Conservation (phyloP, 208 protist genomes). For the Acanthamoeba divionensis region DNA sequence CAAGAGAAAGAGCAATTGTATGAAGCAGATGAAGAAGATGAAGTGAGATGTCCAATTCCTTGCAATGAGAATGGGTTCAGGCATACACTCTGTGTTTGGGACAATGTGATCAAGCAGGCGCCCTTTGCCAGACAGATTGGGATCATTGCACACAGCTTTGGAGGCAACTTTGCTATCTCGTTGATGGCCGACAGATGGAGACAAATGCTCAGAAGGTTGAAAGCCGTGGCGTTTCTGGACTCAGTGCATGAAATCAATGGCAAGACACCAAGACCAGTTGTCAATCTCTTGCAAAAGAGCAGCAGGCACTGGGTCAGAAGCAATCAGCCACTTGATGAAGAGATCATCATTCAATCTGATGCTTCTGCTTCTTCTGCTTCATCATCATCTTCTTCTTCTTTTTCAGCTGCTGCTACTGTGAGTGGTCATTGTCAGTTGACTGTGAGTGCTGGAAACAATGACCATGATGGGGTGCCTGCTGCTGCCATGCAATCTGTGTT, state of each 20-base stretch:
- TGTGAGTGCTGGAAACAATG: too few species aligned
- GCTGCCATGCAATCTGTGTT: too few species aligned
- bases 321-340: background rate
- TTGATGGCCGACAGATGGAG: background rate
- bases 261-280: background rate
- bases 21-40: background rate
- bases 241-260: background rate
- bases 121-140: background rate
- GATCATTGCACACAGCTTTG: constrained; percentile 30
- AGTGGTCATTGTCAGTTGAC: too few species aligned
- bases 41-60: background rate
- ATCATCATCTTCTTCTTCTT: too few species aligned
- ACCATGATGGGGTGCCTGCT: too few species aligned
- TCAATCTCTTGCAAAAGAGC: background rate
- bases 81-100: background rate
- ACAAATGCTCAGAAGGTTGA: background rate
- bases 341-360: too few species aligned
- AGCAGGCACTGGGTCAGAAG: constrained; percentile 10
- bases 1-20: background rate
- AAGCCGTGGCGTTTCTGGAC: constrained; percentile 15
- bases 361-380: too few species aligned
- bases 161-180: constrained; percentile 17
- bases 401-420: too few species aligned
- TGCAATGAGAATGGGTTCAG: constrained; percentile 41
- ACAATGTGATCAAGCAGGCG: background rate